phyloP scores from a whole-genome alignment of 768 basidiomycete species.

The Suillus cothurnatus region DNA sequence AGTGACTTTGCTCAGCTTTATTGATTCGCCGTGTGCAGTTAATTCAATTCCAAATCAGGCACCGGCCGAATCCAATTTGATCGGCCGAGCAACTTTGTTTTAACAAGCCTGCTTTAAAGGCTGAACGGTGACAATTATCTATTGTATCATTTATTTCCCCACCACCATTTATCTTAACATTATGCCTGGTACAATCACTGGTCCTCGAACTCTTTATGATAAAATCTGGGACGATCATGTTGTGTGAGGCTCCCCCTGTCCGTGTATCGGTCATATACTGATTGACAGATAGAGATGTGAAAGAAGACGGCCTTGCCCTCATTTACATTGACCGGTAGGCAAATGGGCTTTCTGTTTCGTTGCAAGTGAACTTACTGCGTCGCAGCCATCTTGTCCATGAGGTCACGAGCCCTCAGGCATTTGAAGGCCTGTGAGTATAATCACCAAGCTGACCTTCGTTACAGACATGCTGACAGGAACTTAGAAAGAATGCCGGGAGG shows the following conservation, averaged over 20 bases:
- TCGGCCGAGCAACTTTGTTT: slow-evolving; percentile 6
- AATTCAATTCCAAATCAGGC: background rate
- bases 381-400: slow-evolving; percentile 74
- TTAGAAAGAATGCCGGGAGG: slow-evolving; percentile 71
- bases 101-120: slow-evolving; percentile 4
- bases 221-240: slow-evolving; percentile 99
- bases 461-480: slow-evolving; percentile 15
- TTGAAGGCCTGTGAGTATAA: slow-evolving; percentile 73
- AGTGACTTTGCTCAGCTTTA: background rate
- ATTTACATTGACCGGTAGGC: slow-evolving; percentile 81
- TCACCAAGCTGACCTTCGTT: slow-evolving; percentile 1
- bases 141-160: slow-evolving; percentile 6
- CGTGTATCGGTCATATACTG: slow-evolving; percentile 15
- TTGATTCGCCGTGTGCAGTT: no score
- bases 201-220: slow-evolving; percentile 91
- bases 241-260: slow-evolving; percentile 54
- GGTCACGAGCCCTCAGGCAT: slow-evolving; percentile 93
- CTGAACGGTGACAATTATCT: background rate
- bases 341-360: background rate
- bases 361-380: background rate
- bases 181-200: slow-evolving; percentile 58
- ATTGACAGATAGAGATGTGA: slow-evolving; percentile 52
- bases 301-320: slow-evolving; percentile 77
- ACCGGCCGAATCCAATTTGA: slow-evolving; percentile 2
- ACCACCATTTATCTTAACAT: slow-evolving; percentile 9